Base-by-base conservation (phyloP, 1,284 basidiomycete species). In the Exobasidium rhododendri region DNA sequence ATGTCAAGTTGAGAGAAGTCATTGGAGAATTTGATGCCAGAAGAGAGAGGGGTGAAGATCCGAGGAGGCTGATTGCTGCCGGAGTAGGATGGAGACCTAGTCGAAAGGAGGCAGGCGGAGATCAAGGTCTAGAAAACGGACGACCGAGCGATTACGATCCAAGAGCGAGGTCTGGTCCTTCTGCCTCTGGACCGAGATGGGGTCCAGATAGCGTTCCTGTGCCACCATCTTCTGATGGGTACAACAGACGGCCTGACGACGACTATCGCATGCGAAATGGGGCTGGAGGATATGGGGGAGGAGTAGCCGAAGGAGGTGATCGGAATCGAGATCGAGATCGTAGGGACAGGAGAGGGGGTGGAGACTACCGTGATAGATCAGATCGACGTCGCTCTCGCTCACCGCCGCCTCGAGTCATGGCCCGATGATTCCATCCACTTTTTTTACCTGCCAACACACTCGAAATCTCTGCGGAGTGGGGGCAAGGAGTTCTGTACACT, bases 1-100 rank as follows among this genome's bases (percentile, higher is more conserved):
- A 98, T 82, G 91, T 97, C 80, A 93, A 97, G 82, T 84, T 99
- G 67, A 89, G 96, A 60, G 92, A 94, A 82, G 89, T 96, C 85
- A 85, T 98, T 64, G 81, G 83, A 57, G 90, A 91, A 79, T 94
- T 78, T 56, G 71, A 78, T 13, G 61, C 63, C n/a, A 50, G 66
- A 49, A 45, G 62, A 20, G 47, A 31, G 14, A 56, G 56, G n/a
- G 56, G 63, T 13, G 59, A 60, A 26, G 60, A 53, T 47, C 58
- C 65, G 22, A 47, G 62, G 50, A 32, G 22, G 26, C 32, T 22
- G 47, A 54, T 54, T 32, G 64, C 43, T 26, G 30, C 60, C 24
- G 59, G 59, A n/a, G 26, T 55, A 1, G 58, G 59, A 14, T 55
- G 52, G 52, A 35, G 52, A 55, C 52, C 52, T 26, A 44, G 52